A percentile compares a stretch with the other conserved stretches of the same genome.
These are phyloP conservation scores for Penium margaritaceum DNA, from an alignment of 139 green algal species.

Conservation along the genomic window DNA sequence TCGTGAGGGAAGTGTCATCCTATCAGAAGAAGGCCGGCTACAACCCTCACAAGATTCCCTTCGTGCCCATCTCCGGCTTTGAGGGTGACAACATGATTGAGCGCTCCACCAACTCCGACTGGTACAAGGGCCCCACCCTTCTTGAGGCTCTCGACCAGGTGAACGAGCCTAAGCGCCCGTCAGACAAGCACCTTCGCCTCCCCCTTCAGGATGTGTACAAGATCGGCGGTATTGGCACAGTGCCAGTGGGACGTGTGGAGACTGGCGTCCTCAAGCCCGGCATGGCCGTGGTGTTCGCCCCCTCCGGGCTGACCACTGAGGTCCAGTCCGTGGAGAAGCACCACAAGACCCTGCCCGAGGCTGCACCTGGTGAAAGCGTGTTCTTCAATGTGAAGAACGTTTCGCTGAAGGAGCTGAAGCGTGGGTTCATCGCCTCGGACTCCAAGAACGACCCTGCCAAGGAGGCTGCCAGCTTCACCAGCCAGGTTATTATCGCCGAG, in stretches of 20 bases:
- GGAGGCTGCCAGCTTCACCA: conserved; percentile 57
- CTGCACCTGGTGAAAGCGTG: conserved; percentile 92
- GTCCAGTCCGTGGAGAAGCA: conserved; percentile 99
- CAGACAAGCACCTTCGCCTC: conserved; percentile 46
- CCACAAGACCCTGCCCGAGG: conserved; percentile 84
- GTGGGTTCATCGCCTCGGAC: conserved; percentile 54
- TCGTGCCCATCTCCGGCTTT: conserved; percentile 97
- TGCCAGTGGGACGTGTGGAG: conserved; percentile 94
- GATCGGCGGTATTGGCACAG: conserved; percentile 97
- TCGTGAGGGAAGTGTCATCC: conserved; percentile 88
- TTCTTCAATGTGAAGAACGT: conserved; percentile 97
- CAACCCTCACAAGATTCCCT: conserved; percentile 76
- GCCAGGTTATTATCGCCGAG: conserved; percentile 60
- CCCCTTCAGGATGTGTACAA: conserved; percentile 85
- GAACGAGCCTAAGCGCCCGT: conserved; percentile 44
- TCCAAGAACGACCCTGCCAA: conserved; percentile 64
- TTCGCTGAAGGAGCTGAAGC: conserved; percentile 44
- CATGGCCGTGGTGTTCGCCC: conserved; percentile 68
- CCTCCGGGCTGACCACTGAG: conserved; percentile 80
- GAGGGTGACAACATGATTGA: conserved; percentile 98
- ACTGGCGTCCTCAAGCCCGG: conserved; percentile 87
- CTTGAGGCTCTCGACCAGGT: conserved; percentile 58
- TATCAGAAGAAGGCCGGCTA: conserved; percentile 77
- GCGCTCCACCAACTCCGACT: conserved; percentile 85
- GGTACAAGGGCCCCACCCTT: conserved; percentile 77